Conservation (phyloP, 2,329 filamentous ascomycete genomes). For the Beauveria brongniartii region DNA sequence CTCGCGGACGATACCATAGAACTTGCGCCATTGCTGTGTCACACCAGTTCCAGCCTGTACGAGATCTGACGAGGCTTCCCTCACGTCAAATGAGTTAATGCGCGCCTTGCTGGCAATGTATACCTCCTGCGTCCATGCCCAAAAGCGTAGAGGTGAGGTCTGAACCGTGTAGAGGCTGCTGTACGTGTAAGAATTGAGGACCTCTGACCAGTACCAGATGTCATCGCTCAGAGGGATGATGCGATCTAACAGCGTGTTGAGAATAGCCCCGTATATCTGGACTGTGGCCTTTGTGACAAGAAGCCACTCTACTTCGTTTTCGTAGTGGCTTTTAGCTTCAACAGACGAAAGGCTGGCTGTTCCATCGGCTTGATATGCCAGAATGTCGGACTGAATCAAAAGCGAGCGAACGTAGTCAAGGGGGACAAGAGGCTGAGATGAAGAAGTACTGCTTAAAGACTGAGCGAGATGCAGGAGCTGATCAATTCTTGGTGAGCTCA, state of each 20-base stretch:
- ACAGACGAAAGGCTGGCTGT: conserved; percentile 10
- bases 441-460: conserved; percentile 60
- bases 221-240: conserved; percentile 79
- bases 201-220: conserved; percentile 92
- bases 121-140: conserved; percentile 62
- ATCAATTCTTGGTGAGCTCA: conserved; percentile 47
- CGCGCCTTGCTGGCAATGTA: conserved; percentile 52
- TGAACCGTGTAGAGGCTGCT: conserved; percentile 81
- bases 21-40: conserved; percentile 53
- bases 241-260: conserved; percentile 71
- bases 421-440: conserved; percentile 54
- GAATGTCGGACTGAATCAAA: conserved; percentile 53
- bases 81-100: conserved; percentile 28
- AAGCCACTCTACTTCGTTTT: conserved; percentile 82
- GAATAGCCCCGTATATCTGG: conserved; percentile 77
- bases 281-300: conserved; percentile 83
- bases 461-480: conserved; percentile 62
- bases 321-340: conserved; percentile 42
- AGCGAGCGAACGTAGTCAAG: conserved; percentile 51
- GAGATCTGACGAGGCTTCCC: conserved; percentile 22
- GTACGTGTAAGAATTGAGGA: conserved; percentile 69
- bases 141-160: conserved; percentile 69
- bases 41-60: conserved; percentile 31
- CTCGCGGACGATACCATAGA: conserved; percentile 73
- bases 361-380: background rate